Evolutionary conservation across 345 rosid genomes (phyloP).

Genomic region (Hirschfeldia incana): DNA sequence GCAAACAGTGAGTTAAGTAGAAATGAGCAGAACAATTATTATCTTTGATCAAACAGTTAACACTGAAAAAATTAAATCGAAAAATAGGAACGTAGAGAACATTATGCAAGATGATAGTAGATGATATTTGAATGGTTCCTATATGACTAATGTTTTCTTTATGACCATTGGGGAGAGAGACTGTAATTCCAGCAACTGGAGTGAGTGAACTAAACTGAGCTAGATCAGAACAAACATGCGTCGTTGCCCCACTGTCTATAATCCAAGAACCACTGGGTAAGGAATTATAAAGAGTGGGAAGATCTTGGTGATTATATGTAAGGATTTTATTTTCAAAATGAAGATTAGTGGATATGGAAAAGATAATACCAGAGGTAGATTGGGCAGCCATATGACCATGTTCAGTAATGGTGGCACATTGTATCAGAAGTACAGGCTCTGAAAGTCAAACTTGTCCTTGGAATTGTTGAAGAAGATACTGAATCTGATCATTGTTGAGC

Average conservation of each 20-base stretch:
- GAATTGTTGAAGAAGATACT: neutral
- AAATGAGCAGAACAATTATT: no score
- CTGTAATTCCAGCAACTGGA: neutral
- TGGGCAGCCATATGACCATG: neutral
- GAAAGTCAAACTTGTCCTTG: neutral
- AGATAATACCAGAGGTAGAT: neutral
- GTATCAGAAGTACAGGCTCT: neutral
- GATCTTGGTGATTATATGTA: no score
- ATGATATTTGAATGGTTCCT: neutral
- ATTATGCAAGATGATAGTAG: neutral
- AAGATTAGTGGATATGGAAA: no score
- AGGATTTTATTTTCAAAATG: no score
- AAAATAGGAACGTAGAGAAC: no score
- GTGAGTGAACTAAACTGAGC: neutral
- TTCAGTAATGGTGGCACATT: neutral
- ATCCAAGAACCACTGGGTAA: no score
- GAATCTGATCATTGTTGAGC: neutral
- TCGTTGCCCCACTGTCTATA: no score
- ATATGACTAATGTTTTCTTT: neutral
- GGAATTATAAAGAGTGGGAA: no score
- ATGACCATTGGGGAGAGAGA: neutral
- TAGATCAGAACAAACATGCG: neutral
- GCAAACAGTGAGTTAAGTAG: no score
- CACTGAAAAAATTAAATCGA: neutral
- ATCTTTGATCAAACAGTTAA: neutral